Conservation (phyloP, 75 land plant species). For the Selaginella tamariscina region DNA sequence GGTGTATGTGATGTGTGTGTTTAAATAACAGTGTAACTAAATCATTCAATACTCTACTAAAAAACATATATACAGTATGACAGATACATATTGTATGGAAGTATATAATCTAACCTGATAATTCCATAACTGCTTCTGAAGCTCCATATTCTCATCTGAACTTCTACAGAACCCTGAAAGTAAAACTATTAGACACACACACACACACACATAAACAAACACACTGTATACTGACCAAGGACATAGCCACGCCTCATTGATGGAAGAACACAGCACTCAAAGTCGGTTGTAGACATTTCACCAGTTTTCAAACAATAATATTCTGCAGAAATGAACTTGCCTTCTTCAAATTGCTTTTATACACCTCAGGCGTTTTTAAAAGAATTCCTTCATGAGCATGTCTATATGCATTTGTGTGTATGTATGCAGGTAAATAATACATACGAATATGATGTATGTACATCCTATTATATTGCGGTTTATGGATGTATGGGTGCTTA, state of each 20-base stretch:
- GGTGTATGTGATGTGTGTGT: too few species aligned
- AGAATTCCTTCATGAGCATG: neutral
- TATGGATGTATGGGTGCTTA: neutral
- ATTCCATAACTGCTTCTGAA: neutral
- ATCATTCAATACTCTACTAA: too few species aligned
- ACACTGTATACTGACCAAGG: neutral
- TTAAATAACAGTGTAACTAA: too few species aligned
- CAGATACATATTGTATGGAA: neutral
- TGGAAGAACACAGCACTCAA: conserved; percentile 1
- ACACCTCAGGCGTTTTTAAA: neutral
- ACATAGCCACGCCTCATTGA: neutral
- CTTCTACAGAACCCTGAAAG: neutral
- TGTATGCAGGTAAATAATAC: too few species aligned
- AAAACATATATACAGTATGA: too few species aligned
- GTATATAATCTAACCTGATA: neutral
- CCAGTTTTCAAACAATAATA: neutral
- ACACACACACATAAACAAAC: too few species aligned
- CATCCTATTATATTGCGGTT: neutral
- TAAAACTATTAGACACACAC: neutral
- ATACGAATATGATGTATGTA: too few species aligned
- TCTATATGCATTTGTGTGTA: too few species aligned
- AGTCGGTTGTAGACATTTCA: neutral
- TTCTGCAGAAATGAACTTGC: neutral
- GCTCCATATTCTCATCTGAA: neutral
- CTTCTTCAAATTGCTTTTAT: neutral